Evolutionary conservation across 352 stramenopile species (phyloP).

Genomic region (Phytophthora chlamydospora): DNA sequence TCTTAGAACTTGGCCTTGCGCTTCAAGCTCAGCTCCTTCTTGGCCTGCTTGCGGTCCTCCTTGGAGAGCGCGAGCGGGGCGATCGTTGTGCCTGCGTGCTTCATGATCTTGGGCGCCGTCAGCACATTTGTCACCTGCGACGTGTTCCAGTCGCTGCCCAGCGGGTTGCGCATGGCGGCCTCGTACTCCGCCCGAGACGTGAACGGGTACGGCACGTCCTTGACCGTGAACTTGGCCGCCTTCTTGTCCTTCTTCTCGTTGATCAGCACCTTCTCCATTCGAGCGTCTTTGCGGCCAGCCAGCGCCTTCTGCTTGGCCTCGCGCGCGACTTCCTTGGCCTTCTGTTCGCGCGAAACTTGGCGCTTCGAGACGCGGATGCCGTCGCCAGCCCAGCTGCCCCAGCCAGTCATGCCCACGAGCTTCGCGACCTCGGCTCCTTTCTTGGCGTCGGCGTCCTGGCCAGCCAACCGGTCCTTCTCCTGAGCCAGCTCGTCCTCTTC

Average conservation of each 20-base stretch:
- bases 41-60: conserved; percentile 84
- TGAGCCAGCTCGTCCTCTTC: conserved; percentile 94
- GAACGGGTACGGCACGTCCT: conserved; percentile 98
- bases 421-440: conserved; percentile 80
- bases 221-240: conserved; percentile 78
- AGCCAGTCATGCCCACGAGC: conserved; percentile 87
- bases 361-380: conserved; percentile 78
- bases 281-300: conserved; percentile 71
- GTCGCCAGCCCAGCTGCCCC: conserved; percentile 91
- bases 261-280: conserved; percentile 76
- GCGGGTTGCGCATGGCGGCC: conserved; percentile 94
- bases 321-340: conserved; percentile 71
- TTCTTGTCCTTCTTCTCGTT: conserved; percentile 93
- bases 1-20: conserved; percentile 85
- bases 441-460: conserved; percentile 70
- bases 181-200: conserved; percentile 98
- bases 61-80: conserved; percentile 91
- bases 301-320: conserved; percentile 79
- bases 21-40: conserved; percentile 78
- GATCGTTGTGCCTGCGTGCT: conserved; percentile 93
- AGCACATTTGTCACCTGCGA: conserved; percentile 89
- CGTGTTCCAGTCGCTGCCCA: conserved; percentile 96
- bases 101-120: conserved; percentile 94
- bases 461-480: conserved; percentile 89
- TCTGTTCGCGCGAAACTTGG: conserved; percentile 85